phyloP scores from a whole-genome alignment of 2,329 filamentous ascomycete species.

The Teratosphaeriaceae sp. region DNA sequence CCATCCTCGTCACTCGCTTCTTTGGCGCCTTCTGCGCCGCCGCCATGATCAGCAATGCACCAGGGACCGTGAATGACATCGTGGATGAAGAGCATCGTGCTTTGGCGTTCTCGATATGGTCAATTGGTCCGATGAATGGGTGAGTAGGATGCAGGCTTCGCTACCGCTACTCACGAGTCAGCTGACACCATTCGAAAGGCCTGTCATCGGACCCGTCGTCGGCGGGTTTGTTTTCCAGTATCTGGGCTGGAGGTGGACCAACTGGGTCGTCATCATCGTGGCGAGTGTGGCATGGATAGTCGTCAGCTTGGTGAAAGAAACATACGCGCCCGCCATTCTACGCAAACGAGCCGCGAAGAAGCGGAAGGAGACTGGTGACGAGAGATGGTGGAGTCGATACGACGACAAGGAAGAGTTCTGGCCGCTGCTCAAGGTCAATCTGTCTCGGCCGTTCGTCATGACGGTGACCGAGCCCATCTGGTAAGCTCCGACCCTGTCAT shows the following conservation, averaged over 20 bases:
- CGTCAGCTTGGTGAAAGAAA: constrained; percentile 61
- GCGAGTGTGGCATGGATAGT: constrained; percentile 55
- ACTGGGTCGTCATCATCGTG: constrained; percentile 73
- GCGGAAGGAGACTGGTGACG: constrained; percentile 63
- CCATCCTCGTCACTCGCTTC: constrained; percentile 48
- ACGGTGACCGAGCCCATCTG: constrained; percentile 79
- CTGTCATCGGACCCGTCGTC: constrained; percentile 57
- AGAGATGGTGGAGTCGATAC: constrained; percentile 72
- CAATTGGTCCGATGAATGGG: constrained; percentile 77
- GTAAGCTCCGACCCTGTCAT: constrained; percentile 42
- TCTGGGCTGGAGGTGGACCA: constrained; percentile 82
- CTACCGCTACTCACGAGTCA: too few species aligned
- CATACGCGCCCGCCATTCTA: constrained; percentile 66
- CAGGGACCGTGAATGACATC: constrained; percentile 77
- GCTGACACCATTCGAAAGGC: too few species aligned
- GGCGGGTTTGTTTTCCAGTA: constrained; percentile 75
- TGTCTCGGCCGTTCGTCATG: constrained; percentile 72
- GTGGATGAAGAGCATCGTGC: constrained; percentile 74
- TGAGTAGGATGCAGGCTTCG: too few species aligned
- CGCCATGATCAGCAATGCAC: constrained; percentile 73
- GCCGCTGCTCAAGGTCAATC: constrained; percentile 64
- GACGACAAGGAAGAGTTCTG: constrained; percentile 62
- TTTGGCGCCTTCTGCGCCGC: constrained; percentile 68
- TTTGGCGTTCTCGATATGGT: constrained; percentile 77
- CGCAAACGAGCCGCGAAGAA: constrained; percentile 57